Percentiles rank a stretch among this genome's conserved stretches.
Evolutionary conservation across 2,329 filamentous ascomycete genomes (phyloP).

Genomic region (Tolypocladium sp.): DNA sequence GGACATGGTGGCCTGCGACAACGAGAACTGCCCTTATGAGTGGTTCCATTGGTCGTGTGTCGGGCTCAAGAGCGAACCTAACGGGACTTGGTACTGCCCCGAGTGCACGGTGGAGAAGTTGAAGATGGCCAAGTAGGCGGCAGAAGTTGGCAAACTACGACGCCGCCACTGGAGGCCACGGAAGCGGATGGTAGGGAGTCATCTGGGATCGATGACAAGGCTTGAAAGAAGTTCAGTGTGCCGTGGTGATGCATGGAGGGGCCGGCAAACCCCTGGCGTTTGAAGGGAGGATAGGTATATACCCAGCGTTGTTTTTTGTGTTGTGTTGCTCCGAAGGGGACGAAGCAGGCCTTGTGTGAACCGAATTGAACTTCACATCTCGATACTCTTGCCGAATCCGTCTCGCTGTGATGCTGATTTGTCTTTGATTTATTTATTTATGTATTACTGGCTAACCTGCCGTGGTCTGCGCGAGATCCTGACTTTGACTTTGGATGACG

Average conservation of each 20-base stretch:
- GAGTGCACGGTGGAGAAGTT: conserved; percentile 43
- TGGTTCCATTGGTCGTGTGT: conserved; percentile 83
- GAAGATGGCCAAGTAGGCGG: conserved; percentile 25
- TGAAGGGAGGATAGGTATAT: neutral
- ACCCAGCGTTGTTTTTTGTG: neutral
- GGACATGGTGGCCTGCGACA: conserved; percentile 86
- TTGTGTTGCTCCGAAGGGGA: neutral
- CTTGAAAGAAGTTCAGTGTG: neutral
- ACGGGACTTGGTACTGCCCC: conserved; percentile 60
- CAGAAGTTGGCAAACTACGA: neutral
- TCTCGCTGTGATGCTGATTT: neutral
- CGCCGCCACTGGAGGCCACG: neutral
- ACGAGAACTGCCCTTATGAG: conserved; percentile 69
- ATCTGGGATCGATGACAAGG: neutral
- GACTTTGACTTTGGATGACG: conserved; percentile 15
- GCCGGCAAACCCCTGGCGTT: neutral
- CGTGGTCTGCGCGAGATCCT: neutral
- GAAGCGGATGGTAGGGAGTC: neutral
- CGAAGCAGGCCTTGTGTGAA: neutral
- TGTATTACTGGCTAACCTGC: neutral
- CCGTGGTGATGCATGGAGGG: no score
- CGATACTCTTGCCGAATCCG: neutral
- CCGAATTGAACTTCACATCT: neutral
- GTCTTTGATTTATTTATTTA: neutral
- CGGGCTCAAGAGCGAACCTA: conserved; percentile 57